Conservation (phyloP, 2,329 filamentous ascomycete genomes). For the Fusarium miscanthi region DNA sequence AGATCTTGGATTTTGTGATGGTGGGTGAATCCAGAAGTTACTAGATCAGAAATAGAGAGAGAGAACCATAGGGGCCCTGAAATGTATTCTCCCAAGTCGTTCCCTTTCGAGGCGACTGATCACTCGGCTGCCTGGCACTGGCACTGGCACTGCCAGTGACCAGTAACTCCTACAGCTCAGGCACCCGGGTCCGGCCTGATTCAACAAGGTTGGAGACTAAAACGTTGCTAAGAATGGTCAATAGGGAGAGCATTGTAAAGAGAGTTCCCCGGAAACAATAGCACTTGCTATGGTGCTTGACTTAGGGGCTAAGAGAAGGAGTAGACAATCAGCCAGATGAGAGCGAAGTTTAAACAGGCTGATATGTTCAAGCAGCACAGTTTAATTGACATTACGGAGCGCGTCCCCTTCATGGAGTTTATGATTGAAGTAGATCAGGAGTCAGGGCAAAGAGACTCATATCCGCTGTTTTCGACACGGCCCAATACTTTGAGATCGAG, state of each 20-base stretch:
- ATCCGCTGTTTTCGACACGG: neutral
- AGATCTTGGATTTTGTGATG: neutral
- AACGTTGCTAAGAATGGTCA: neutral
- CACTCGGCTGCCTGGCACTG: constrained; percentile 14
- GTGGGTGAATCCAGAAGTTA: neutral
- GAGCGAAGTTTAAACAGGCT: neutral
- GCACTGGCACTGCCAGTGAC: constrained; percentile 2
- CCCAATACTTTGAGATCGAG: neutral
- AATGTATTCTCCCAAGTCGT: neutral
- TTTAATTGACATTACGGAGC: neutral
- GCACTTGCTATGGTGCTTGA: neutral
- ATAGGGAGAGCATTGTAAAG: neutral
- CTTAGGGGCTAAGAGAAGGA: too few species aligned
- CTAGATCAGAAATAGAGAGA: neutral
- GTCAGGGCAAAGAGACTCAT: neutral
- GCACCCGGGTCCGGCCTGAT: neutral
- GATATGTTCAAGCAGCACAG: neutral
- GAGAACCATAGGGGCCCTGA: neutral
- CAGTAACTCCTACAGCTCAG: neutral
- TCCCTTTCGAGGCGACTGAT: neutral
- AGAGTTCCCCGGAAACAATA: neutral
- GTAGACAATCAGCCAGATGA: neutral
- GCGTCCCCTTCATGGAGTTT: neutral
- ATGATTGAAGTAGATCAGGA: neutral
- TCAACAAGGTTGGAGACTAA: neutral